These are phyloP conservation scores for Pueraria montana DNA, from an alignment of 306 rosid genomes.

Conservation along the genomic window DNA sequence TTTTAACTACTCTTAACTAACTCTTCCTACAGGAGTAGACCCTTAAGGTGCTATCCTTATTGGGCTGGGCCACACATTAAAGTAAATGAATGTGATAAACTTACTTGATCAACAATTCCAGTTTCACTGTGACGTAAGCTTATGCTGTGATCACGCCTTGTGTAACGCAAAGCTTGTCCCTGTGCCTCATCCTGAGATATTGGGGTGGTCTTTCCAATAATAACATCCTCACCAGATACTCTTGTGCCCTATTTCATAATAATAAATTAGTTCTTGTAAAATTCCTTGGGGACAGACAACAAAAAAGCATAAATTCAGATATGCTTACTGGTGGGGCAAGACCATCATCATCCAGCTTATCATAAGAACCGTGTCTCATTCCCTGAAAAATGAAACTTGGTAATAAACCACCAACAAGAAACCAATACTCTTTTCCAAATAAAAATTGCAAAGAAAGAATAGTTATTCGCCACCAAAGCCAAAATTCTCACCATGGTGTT, in stretches of 20 bases:
- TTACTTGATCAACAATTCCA: conserved; percentile 97
- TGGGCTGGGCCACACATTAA: neutral
- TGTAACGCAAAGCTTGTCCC: conserved; percentile 84
- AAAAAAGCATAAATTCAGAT: conserved; percentile 18
- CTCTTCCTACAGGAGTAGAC: too few species aligned
- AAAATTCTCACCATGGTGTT: conserved; percentile 84
- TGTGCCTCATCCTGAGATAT: conserved; percentile 89
- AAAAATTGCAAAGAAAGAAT: conserved; percentile 11
- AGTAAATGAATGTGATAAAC: conserved; percentile 42
- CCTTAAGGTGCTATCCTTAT: too few species aligned
- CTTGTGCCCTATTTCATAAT: conserved; percentile 80
- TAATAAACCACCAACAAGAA: conserved; percentile 10
- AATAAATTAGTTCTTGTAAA: conserved; percentile 24
- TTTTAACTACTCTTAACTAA: too few species aligned
- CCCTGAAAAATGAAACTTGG: conserved; percentile 71
- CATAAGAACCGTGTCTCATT: conserved; percentile 98
- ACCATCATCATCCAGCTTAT: conserved; percentile 98
- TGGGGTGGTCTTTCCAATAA: conserved; percentile 97
- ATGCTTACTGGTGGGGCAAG: conserved; percentile 97
- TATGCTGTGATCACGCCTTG: conserved; percentile 96
- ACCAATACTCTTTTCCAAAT: neutral
- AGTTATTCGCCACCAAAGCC: neutral
- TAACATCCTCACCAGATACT: conserved; percentile 99
- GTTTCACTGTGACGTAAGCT: conserved; percentile 99
- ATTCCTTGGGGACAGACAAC: neutral